Conservation (phyloP, 768 basidiomycete species). For the Suillus decipiens region DNA sequence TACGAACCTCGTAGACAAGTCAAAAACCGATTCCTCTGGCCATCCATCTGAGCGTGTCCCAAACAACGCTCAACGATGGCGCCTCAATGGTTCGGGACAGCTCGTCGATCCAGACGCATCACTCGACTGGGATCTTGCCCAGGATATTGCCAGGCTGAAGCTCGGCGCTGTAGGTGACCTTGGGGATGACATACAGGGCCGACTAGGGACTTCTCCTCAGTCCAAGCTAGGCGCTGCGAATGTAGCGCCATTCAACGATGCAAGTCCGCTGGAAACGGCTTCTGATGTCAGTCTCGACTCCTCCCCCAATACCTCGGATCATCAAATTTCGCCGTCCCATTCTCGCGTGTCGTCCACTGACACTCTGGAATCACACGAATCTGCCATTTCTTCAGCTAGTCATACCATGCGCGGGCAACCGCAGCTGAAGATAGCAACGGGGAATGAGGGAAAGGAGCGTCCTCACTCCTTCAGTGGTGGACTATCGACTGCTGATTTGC, state of each 20-base stretch:
- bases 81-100: conserved; percentile 62
- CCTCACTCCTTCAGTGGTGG: conserved; percentile 84
- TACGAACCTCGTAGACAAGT: conserved; percentile 32
- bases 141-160: conserved; percentile 72
- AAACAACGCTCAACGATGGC: conserved; percentile 56
- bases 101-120: conserved; percentile 55
- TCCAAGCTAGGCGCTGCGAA: conserved; percentile 54
- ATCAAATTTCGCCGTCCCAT: conserved; percentile 66
- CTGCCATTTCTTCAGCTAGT: conserved; percentile 50
- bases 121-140: conserved; percentile 70
- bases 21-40: conserved; percentile 20
- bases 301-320: conserved; percentile 69
- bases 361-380: conserved; percentile 63
- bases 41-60: conserved; percentile 41
- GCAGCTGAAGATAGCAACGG: conserved; percentile 52
- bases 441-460: conserved; percentile 68
- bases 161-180: conserved; percentile 57
- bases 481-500: conserved; percentile 70
- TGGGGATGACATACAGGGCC: conserved; percentile 49
- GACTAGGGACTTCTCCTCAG: conserved; percentile 70
- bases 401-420: conserved; percentile 58
- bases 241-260: conserved; percentile 59
- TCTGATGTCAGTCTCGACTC: conserved; percentile 74
- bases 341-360: conserved; percentile 86
- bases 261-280: conserved; percentile 72